phyloP scores from a whole-genome alignment of 1,139 yeast species.

The Zygosaccharomyces pseudobailii region DNA sequence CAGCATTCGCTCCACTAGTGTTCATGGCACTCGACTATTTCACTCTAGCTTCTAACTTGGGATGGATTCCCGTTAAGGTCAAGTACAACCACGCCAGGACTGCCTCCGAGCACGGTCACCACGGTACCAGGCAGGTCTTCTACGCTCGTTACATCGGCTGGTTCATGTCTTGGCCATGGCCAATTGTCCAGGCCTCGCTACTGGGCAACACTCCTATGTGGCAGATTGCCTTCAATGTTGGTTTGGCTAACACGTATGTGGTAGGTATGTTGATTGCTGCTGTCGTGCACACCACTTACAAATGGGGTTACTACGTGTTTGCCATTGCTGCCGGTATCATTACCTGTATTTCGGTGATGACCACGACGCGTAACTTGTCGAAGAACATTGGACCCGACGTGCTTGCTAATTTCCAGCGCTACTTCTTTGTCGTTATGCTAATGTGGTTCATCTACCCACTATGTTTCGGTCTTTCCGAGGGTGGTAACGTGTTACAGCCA shows the following conservation, averaged over 20 bases:
- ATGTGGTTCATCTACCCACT: constrained; percentile 52
- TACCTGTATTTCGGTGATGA: constrained; percentile 23
- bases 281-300: constrained; percentile 52
- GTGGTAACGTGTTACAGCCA: constrained; percentile 60
- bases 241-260: constrained; percentile 47
- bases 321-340: constrained; percentile 33
- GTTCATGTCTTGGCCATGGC: constrained; percentile 58
- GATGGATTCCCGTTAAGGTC: constrained; percentile 51
- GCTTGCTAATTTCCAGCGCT: constrained; percentile 18
- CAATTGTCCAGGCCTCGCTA: constrained; percentile 45
- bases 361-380: constrained; percentile 26
- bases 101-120: constrained; percentile 29
- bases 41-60: constrained; percentile 64
- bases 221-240: constrained; percentile 39
- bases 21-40: constrained; percentile 51
- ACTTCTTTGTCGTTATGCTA: constrained; percentile 35
- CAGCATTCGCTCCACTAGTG: constrained; percentile 42
- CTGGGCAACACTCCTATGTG: constrained; percentile 41
- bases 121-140: constrained; percentile 56
- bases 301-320: constrained; percentile 55
- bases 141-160: constrained; percentile 64
- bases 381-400: constrained; percentile 21
- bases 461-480: constrained; percentile 59
- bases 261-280: constrained; percentile 52
- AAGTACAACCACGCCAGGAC: constrained; percentile 53